Evolutionary conservation across 2,329 filamentous ascomycete genomes (phyloP).

Genomic region (Aspergillus cejpii): DNA sequence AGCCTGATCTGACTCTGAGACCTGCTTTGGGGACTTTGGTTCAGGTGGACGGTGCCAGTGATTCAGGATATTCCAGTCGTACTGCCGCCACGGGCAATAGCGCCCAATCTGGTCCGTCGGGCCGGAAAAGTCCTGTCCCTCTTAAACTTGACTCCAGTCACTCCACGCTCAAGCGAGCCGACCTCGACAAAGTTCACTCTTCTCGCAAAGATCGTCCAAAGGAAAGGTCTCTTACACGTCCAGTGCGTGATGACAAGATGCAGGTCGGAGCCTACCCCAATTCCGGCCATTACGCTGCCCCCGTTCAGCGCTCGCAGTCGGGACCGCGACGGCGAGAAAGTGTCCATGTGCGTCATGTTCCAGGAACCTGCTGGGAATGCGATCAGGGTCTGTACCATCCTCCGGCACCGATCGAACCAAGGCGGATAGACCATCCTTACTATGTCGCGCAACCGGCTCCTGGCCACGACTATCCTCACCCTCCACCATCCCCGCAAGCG

Average conservation of each 20-base stretch:
- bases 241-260: conserved; percentile 32
- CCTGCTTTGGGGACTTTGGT: conserved; percentile 29
- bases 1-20: conserved; percentile 37
- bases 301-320: conserved; percentile 29
- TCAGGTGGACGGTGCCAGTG: conserved; percentile 51
- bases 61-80: conserved; percentile 58
- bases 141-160: conserved; percentile 37
- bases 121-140: conserved; percentile 33
- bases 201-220: conserved; percentile 31
- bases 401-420: conserved; percentile 27
- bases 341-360: conserved; percentile 25
- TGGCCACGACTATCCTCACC: conserved; percentile 25
- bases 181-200: conserved; percentile 24
- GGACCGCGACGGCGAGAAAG: conserved; percentile 31
- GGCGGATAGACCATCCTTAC: conserved; percentile 29
- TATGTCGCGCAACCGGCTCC: conserved; percentile 25
- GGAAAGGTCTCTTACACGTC: conserved; percentile 20
- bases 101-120: conserved; percentile 46
- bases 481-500: conserved; percentile 27
- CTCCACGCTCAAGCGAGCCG: conserved; percentile 27
- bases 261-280: conserved; percentile 29
- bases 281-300: conserved; percentile 24
- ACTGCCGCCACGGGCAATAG: conserved; percentile 49
- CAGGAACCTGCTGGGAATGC: conserved; percentile 33
- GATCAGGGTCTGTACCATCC: conserved; percentile 32